Evolutionary conservation across 495 filamentous ascomycete genomes (phyloP).

Genomic region (Xylaria sp.): DNA sequence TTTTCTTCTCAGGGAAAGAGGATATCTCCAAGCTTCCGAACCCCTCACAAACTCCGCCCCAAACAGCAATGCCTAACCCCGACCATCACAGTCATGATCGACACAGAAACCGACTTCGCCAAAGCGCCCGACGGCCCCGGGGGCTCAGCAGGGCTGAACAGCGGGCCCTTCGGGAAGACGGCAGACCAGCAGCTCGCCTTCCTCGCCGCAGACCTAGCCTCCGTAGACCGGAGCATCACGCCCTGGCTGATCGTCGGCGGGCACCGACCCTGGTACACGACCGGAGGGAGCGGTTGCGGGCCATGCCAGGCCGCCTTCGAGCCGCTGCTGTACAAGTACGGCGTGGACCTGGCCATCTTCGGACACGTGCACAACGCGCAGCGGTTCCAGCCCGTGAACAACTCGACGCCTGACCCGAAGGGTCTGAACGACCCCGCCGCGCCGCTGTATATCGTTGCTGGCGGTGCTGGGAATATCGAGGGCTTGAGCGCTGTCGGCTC

Average conservation of each 20-base stretch:
- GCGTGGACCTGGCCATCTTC: conserved; percentile 67
- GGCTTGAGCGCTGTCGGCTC: conserved; percentile 48
- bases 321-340: conserved; percentile 62
- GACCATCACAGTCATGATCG: conserved; percentile 59
- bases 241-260: conserved; percentile 66
- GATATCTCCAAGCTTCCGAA: too few species aligned
- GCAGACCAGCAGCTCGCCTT: conserved; percentile 53
- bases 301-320: conserved; percentile 66
- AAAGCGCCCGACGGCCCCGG: conserved; percentile 52
- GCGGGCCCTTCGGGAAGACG: conserved; percentile 58
- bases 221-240: conserved; percentile 57
- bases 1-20: too few species aligned
- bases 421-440: conserved; percentile 60
- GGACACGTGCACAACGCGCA: conserved; percentile 69
- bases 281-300: conserved; percentile 50
- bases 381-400: conserved; percentile 45
- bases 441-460: conserved; percentile 63
- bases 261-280: conserved; percentile 68
- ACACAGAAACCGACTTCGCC: conserved; percentile 63
- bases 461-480: conserved; percentile 53
- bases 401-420: conserved; percentile 52
- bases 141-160: conserved; percentile 54
- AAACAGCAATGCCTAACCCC: too few species aligned
- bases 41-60: too few species aligned
- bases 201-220: conserved; percentile 52